Evolutionary conservation across 257 asterid genomes (phyloP).

Genomic region (Lycium barbarum): DNA sequence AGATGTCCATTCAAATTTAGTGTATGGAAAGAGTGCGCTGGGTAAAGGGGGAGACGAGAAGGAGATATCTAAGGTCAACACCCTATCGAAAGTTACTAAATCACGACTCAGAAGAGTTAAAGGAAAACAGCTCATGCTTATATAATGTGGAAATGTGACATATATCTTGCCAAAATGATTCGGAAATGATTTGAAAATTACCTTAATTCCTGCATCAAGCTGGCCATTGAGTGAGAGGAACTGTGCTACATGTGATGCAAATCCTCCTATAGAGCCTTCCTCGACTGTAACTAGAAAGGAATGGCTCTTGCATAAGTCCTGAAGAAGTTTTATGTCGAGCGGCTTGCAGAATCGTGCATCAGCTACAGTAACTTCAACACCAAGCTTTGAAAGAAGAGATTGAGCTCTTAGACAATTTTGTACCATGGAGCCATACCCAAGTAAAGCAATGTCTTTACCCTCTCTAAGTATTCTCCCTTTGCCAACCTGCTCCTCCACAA

Average conservation of each 20-base stretch:
- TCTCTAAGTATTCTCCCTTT: conserved; percentile 69
- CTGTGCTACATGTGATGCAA: conserved; percentile 86
- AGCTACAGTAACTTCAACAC: conserved; percentile 79
- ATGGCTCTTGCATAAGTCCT: conserved; percentile 69
- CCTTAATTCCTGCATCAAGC: conserved; percentile 86
- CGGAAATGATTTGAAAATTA: conserved; percentile 32
- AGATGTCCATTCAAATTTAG: not conserved
- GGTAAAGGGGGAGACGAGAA: not conserved
- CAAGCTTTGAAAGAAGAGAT: conserved; percentile 66
- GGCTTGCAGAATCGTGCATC: conserved; percentile 98
- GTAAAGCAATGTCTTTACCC: conserved; percentile 78
- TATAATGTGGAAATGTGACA: not conserved
- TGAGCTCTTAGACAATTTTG: conserved; percentile 88
- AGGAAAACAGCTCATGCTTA: not conserved
- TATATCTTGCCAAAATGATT: not conserved
- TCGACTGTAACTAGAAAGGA: conserved; percentile 72
- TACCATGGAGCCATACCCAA: conserved; percentile 89
- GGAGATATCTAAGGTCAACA: not conserved
- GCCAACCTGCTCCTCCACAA: conserved; percentile 61
- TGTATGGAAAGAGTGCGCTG: not conserved
- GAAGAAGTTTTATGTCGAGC: conserved; percentile 69
- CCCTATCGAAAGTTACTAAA: not conserved
- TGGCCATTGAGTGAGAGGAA: conserved; percentile 80
- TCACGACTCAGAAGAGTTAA: not conserved
- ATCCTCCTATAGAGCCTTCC: conserved; percentile 90